A percentile compares a stretch with the other conserved stretches of the same genome.
Conservation (phyloP, 2,329 filamentous ascomycete species). For the Penicillium brevicompactum region DNA sequence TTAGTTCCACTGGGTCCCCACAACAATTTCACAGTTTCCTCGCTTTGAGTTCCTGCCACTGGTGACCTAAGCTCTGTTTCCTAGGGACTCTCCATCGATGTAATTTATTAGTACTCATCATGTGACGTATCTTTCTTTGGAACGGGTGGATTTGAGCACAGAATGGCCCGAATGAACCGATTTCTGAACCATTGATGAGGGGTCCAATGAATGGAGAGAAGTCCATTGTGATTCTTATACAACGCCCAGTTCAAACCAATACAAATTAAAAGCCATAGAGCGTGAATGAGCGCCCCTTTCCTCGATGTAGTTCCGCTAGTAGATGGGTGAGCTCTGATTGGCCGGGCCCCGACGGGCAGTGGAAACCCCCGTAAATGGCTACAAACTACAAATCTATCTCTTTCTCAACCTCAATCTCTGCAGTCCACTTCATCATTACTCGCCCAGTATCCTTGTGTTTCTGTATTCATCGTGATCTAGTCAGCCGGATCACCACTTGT, state of each 20-base stretch:
- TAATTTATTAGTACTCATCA: constrained; percentile 5
- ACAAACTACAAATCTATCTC: constrained; percentile 30
- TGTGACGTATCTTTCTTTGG: constrained; percentile 2
- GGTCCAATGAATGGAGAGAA: not conserved
- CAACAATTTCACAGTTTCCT: not conserved
- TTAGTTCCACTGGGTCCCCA: not conserved
- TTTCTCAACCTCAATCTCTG: constrained; percentile 23
- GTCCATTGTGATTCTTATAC: not conserved
- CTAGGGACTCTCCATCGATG: not conserved
- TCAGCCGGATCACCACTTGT: constrained; percentile 1
- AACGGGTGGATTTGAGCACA: not conserved
- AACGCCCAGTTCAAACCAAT: not conserved
- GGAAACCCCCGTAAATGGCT: constrained; percentile 3
- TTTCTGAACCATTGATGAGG: not conserved
- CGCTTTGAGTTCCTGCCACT: not conserved
- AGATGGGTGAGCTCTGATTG: constrained; percentile 9
- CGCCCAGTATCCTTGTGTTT: constrained; percentile 1
- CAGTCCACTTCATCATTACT: constrained; percentile 9
- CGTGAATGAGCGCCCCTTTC: constrained; percentile 8
- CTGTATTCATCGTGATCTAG: constrained; percentile 1
- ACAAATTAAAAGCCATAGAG: not conserved
- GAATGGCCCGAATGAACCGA: not conserved
- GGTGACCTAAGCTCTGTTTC: not conserved
- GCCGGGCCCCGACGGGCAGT: constrained; percentile 4
- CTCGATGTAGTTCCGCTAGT: constrained; percentile 11